These are phyloP conservation scores for Naganishia albida DNA, from an alignment of 1,284 basidiomycete species.

Conservation along the genomic window DNA sequence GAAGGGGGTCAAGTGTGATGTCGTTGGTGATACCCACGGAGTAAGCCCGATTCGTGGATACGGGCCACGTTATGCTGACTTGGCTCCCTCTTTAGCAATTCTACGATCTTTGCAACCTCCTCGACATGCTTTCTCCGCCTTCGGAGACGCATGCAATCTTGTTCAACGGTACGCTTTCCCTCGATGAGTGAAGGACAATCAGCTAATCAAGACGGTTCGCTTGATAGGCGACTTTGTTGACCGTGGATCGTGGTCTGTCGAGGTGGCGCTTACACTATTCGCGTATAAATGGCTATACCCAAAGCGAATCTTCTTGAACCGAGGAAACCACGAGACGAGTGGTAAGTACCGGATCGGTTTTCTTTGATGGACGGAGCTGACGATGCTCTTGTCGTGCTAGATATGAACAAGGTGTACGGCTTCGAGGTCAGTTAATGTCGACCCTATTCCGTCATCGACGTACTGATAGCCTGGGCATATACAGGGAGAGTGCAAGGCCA, in stretches of 20 bases:
- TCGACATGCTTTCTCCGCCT: conserved; percentile 81
- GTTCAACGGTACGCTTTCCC: conserved; percentile 67
- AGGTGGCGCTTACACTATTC: conserved; percentile 90
- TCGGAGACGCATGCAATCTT: conserved; percentile 76
- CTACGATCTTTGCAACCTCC: conserved; percentile 88
- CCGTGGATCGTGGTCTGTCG: conserved; percentile 94
- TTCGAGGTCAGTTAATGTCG: conserved; percentile 68
- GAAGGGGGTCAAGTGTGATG: conserved; percentile 79
- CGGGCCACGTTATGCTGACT: conserved; percentile 9
- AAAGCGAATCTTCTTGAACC: conserved; percentile 80
- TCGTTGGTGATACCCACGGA: conserved; percentile 91
- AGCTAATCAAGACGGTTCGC: neutral
- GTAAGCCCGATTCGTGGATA: conserved; percentile 40
- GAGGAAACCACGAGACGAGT: conserved; percentile 94
- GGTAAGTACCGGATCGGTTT: conserved; percentile 35
- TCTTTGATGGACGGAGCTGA: neutral
- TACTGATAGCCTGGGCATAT: too few relatives aligned
- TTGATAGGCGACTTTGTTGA: conserved; percentile 80
- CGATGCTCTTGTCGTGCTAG: conserved; percentile 73
- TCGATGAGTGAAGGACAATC: neutral
- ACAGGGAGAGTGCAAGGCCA: conserved; percentile 86
- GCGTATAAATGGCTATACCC: conserved; percentile 98
- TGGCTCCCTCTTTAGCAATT: conserved; percentile 66
- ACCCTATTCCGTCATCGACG: too few relatives aligned
- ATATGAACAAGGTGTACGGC: conserved; percentile 79